phyloP scores from a whole-genome alignment of 176 grass and related monocot genomes.

The Rhipidocladum racemiflorum region DNA sequence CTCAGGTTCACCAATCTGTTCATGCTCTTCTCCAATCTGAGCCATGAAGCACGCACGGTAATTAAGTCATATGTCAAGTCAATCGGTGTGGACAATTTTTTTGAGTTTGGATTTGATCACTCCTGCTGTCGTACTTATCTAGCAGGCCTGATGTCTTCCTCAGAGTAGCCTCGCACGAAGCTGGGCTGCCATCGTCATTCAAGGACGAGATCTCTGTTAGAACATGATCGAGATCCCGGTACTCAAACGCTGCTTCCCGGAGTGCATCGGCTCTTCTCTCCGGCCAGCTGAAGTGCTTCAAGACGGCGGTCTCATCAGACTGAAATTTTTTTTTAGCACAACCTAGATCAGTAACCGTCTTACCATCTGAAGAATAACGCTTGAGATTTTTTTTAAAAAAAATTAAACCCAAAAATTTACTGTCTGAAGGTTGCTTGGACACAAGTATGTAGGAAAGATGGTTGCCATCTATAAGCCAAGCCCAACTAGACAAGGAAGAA shows the following conservation, averaged over 20 bases:
- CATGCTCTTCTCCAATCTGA: slow-evolving; percentile 83
- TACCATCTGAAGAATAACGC: neutral
- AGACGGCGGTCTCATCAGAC: slow-evolving; percentile 57
- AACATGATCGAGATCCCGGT: slow-evolving; percentile 44
- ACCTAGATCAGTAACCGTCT: neutral
- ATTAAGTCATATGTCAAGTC: neutral
- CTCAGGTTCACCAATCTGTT: slow-evolving; percentile 64
- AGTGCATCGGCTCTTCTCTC: slow-evolving; percentile 63
- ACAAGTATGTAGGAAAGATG: neutral
- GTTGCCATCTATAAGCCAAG: neutral
- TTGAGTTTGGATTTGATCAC: neutral
- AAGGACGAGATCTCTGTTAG: slow-evolving; percentile 34
- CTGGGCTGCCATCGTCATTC: slow-evolving; percentile 5
- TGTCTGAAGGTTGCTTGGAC: neutral
- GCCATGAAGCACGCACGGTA: neutral
- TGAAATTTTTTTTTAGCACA: neutral
- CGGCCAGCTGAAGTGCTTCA: slow-evolving; percentile 71
- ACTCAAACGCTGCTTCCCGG: slow-evolving; percentile 49
- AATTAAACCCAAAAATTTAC: no score
- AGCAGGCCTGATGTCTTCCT: slow-evolving; percentile 47
- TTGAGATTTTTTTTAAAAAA: neutral
- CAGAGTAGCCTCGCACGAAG: slow-evolving; percentile 38
- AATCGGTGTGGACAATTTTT: neutral
- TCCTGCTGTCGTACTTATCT: slow-evolving; percentile 32
- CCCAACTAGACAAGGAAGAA: neutral